Evolutionary conservation across 108 stramenopile genomes (phyloP), one percentile per base, ranked within the genome.

Genomic region (Stephanodiscus minutulus): DNA sequence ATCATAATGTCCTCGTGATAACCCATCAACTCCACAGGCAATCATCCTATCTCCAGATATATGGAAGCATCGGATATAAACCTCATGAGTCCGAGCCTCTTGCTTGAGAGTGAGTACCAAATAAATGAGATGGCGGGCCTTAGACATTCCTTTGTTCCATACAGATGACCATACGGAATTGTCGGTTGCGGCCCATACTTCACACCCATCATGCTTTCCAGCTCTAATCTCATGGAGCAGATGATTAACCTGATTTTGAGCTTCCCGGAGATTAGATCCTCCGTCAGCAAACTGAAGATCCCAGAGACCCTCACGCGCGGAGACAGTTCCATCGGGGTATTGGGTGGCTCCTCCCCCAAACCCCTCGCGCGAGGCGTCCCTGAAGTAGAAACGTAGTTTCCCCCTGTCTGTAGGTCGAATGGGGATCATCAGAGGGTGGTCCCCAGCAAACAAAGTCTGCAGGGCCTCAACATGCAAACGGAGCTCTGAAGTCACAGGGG

Each of bases 21-120:
- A 33, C 7, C 74, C 74, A 36, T 76, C 74, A 8, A 48, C 28
- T 5, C 74, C 74, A 13, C n/a, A 17, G 0, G 48, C 28, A 31
- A 69, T 76, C 74, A 76, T 76, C 15, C 48, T 20, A 7, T 6
- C 61, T 17, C 74, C 74, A 2, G 73, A 29, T 22, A 73, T 25
- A 29, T 73, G 73, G 17, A 61, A 71, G 11, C 17, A 33, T 10
- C 21, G 20, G 1, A 44, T 3, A 35, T 22, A 71, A 0, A 61
- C 59, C 47, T 71, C 61, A 53, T 71, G 70, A 0, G 1, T 0
- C 3, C 39, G 0, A 20, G 46, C 47, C 3, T 21, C 41, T 1
- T 9, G 21, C 21, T 62, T 43, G 5, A 71, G 13, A 21, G 44
- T 12, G 1, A 71, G 7, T 10, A 46, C 60, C 49, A 62, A 35